Percentiles rank a stretch among this genome's conserved stretches.
Conservation (phyloP, 1,284 basidiomycete species). For the Albatrellus sp. region DNA sequence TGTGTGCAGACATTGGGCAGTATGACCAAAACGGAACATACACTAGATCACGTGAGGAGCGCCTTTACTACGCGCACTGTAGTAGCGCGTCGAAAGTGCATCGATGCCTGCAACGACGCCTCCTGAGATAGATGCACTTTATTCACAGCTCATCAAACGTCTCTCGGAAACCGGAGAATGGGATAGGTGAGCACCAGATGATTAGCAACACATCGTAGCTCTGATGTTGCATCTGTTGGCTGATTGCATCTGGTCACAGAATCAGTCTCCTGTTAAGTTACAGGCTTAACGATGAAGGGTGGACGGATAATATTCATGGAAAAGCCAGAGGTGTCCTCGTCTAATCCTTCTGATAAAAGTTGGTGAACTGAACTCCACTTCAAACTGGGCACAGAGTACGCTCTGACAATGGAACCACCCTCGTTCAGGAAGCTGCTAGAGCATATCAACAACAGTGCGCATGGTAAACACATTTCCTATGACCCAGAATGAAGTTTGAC, state of each 20-base stretch:
- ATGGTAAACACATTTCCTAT: conserved; percentile 5
- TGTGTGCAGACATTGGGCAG: no score
- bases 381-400: conserved; percentile 9
- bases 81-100: neutral
- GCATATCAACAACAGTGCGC: neutral
- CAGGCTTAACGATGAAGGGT: conserved; percentile 13
- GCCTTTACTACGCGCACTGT: neutral
- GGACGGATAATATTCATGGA: conserved; percentile 11
- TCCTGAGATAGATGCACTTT: conserved; percentile 12
- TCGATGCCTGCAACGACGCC: conserved; percentile 8
- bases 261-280: conserved; percentile 11
- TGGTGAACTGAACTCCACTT: neutral
- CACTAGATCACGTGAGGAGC: neutral
- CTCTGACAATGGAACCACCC: conserved; percentile 8
- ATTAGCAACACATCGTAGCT: neutral
- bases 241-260: conserved; percentile 4
- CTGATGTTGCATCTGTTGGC: neutral
- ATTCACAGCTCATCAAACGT: conserved; percentile 11
- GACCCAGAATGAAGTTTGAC: neutral
- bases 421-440: conserved; percentile 11
- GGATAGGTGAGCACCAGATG: conserved; percentile 10
- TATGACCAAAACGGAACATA: neutral
- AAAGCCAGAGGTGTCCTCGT: conserved; percentile 10
- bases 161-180: conserved; percentile 14
- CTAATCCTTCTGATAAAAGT: neutral